These are phyloP conservation scores for Moelleriella libera DNA, from an alignment of 2,329 filamentous ascomycete species.

Conservation along the genomic window DNA sequence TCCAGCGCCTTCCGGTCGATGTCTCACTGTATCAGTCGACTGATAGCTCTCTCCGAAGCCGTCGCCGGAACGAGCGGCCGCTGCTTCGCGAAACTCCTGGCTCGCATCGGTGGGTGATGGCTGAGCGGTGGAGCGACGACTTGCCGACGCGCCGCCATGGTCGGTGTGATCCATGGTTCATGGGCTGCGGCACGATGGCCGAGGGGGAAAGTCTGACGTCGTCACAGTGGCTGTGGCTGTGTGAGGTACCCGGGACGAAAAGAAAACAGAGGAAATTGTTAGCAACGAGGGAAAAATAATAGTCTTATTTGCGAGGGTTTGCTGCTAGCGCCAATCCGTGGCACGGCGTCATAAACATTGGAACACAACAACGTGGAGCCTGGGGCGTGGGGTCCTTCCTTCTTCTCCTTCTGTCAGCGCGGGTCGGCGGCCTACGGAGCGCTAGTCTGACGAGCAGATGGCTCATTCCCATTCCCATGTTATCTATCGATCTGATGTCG, in stretches of 20 bases:
- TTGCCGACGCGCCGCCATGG: constrained; percentile 17
- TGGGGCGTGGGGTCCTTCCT: neutral
- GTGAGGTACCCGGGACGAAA: neutral
- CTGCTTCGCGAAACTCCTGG: constrained; percentile 20
- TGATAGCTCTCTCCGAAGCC: constrained; percentile 39
- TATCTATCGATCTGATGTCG: no score
- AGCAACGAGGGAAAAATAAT: neutral
- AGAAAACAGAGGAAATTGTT: neutral
- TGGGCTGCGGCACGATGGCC: constrained; percentile 2
- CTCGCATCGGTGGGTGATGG: constrained; percentile 38
- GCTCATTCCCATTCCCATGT: no score
- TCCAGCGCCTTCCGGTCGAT: constrained; percentile 32
- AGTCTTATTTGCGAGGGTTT: neutral
- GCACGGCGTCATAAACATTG: neutral
- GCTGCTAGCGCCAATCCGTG: neutral
- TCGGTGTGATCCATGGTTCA: constrained; percentile 29
- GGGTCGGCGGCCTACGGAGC: no score
- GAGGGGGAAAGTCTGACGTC: neutral
- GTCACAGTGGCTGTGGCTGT: neutral
- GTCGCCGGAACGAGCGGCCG: constrained; percentile 24
- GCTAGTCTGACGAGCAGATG: no score
- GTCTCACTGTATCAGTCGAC: constrained; percentile 45
- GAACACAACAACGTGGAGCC: neutral
- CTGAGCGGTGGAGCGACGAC: constrained; percentile 20
- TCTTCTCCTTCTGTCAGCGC: no score